Conservation (phyloP, 2,329 filamentous ascomycete genomes). For the Colletotrichum orbiculare region DNA sequence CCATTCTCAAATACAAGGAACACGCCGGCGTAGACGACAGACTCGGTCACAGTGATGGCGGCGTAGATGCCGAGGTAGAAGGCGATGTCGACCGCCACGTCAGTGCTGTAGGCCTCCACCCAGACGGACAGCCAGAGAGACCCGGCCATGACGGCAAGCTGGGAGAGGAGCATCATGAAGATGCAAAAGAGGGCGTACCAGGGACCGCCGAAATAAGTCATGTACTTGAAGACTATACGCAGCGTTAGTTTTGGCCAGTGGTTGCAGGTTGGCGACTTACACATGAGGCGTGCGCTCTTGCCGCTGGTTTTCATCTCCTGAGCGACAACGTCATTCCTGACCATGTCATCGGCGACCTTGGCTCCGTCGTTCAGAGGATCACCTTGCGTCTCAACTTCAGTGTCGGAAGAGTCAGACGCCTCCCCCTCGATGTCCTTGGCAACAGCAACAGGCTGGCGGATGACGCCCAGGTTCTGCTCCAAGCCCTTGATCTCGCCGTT, state of each 20-base stretch:
- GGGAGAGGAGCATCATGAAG: constrained; percentile 52
- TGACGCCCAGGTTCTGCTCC: constrained; percentile 58
- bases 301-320: constrained; percentile 61
- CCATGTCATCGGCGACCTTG: constrained; percentile 50
- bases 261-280: constrained; percentile 44
- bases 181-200: constrained; percentile 54
- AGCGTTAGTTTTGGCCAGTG: constrained; percentile 23
- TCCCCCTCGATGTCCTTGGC: constrained; percentile 51
- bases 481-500: constrained; percentile 54
- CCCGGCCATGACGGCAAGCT: constrained; percentile 54
- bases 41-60: constrained; percentile 55
- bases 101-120: constrained; percentile 62
- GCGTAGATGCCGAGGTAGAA: constrained; percentile 67
- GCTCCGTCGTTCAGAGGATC: constrained; percentile 44
- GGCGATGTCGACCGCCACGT: constrained; percentile 54
- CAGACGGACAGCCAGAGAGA: constrained; percentile 63
- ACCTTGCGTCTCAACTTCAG: constrained; percentile 43
- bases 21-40: constrained; percentile 53
- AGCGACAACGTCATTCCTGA: constrained; percentile 55
- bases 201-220: constrained; percentile 61
- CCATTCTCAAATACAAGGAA: constrained; percentile 64
- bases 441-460: constrained; percentile 57
- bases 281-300: constrained; percentile 55
- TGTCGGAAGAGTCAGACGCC: constrained; percentile 40
- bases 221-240: constrained; percentile 59